Evolutionary conservation across 1,139 yeast species (phyloP).

Genomic region (Lodderomyces beijingensis): DNA sequence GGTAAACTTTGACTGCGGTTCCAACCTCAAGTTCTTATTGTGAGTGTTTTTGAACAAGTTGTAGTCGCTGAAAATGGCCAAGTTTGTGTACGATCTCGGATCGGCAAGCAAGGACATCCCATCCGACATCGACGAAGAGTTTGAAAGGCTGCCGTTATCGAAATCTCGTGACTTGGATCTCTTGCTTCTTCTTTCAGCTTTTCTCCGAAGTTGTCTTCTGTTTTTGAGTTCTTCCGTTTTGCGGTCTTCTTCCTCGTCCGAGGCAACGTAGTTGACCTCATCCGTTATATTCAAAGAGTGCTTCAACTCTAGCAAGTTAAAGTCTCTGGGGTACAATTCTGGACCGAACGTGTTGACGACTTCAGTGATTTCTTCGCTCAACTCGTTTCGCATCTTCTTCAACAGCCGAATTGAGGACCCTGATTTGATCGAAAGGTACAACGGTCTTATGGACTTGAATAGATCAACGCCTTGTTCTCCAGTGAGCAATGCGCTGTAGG

Average conservation of each 20-base stretch:
- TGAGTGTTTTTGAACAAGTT: constrained; percentile 33
- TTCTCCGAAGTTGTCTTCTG: constrained; percentile 33
- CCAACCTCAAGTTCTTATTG: constrained; percentile 21
- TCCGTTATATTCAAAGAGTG: constrained; percentile 26
- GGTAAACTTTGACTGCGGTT: constrained; percentile 19
- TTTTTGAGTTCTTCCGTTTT: constrained; percentile 52
- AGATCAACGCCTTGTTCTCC: constrained; percentile 94
- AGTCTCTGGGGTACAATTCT: constrained; percentile 43
- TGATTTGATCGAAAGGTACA: constrained; percentile 61
- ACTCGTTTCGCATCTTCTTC: constrained; percentile 36
- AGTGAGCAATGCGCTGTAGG: constrained; percentile 81
- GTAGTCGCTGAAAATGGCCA: constrained; percentile 52
- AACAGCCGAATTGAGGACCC: constrained; percentile 56
- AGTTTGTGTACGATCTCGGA: constrained; percentile 47
- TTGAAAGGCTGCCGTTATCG: constrained; percentile 11
- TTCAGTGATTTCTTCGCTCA: constrained; percentile 41
- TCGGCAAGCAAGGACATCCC: constrained; percentile 52
- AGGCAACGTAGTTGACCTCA: constrained; percentile 30
- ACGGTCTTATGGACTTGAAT: constrained; percentile 76
- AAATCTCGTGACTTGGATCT: not conserved
- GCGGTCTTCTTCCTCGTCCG: constrained; percentile 53
- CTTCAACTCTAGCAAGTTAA: constrained; percentile 38
- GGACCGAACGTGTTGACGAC: constrained; percentile 45
- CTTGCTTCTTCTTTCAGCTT: constrained; percentile 14
- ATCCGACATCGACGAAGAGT: constrained; percentile 43